Conservation (phyloP, 2,329 filamentous ascomycete genomes). For the Ceratocystis eucalypticola region DNA sequence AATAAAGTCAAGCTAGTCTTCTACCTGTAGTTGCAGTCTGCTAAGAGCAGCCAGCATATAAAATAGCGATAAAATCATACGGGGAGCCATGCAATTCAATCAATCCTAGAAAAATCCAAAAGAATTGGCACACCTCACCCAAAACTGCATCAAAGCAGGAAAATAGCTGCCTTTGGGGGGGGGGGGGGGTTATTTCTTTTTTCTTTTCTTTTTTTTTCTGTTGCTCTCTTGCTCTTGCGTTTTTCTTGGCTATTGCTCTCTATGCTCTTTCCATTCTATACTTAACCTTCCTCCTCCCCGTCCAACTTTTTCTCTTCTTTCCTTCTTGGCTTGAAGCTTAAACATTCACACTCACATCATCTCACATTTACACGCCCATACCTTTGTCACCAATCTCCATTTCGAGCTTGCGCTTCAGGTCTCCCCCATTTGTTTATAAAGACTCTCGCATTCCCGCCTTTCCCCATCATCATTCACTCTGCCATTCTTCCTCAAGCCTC, state of each 20-base stretch:
- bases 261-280: neutral
- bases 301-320: neutral
- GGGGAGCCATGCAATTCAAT: neutral
- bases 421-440: neutral
- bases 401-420: no score
- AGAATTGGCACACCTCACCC: conserved; percentile 1
- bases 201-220: no score
- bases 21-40: no score
- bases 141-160: neutral
- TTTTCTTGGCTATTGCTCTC: no score
- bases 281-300: neutral
- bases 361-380: neutral
- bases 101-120: neutral
- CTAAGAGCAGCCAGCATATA: neutral
- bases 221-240: no score
- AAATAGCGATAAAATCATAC: neutral
- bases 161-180: neutral
- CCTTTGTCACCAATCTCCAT: no score
- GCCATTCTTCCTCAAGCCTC: neutral
- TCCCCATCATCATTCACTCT: neutral
- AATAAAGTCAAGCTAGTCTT: no score
- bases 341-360: conserved; percentile 3
- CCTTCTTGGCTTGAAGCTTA: neutral
- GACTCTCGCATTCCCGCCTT: neutral
- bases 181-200: neutral